phyloP scores from a whole-genome alignment of 1,284 basidiomycete species.

The Neotropicomus parvogracilis region DNA sequence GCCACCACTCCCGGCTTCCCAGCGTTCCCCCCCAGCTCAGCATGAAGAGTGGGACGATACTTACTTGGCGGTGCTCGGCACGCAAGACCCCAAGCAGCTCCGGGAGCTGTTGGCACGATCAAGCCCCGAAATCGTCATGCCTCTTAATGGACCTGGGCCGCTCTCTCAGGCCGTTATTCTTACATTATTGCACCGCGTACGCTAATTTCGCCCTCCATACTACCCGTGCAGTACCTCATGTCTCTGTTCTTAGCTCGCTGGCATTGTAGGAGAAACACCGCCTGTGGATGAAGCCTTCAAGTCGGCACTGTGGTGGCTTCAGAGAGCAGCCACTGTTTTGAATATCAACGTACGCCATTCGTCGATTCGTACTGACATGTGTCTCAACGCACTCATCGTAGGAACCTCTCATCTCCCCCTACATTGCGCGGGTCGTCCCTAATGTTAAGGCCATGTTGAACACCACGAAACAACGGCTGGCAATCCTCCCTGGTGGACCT shows the following conservation, averaged over 20 bases:
- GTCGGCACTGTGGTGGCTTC: slow-evolving; percentile 78
- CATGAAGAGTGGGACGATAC: slow-evolving; percentile 78
- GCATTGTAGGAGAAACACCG: slow-evolving; percentile 66
- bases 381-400: slow-evolving; percentile 28
- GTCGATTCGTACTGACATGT: background rate
- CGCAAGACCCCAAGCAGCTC: slow-evolving; percentile 67
- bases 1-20: slow-evolving; percentile 38
- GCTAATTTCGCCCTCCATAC: slow-evolving; percentile 28
- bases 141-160: slow-evolving; percentile 60
- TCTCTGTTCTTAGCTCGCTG: slow-evolving; percentile 52
- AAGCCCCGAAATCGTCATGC: slow-evolving; percentile 75
- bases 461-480: slow-evolving; percentile 71
- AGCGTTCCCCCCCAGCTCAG: slow-evolving; percentile 55
- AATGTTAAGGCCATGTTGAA: slow-evolving; percentile 71
- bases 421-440: slow-evolving; percentile 73
- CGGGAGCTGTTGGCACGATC: slow-evolving; percentile 68
- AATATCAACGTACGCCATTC: slow-evolving; percentile 58
- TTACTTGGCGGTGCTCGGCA: slow-evolving; percentile 68
- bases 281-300: slow-evolving; percentile 77
- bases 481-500: slow-evolving; percentile 68
- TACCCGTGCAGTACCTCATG: slow-evolving; percentile 10
- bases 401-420: slow-evolving; percentile 79
- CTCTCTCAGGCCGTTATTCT: slow-evolving; percentile 78
- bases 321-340: slow-evolving; percentile 63
- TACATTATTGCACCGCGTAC: slow-evolving; percentile 73